phyloP scores from a whole-genome alignment of 805 yeast species.

The Kazachstania kunashirensis region DNA sequence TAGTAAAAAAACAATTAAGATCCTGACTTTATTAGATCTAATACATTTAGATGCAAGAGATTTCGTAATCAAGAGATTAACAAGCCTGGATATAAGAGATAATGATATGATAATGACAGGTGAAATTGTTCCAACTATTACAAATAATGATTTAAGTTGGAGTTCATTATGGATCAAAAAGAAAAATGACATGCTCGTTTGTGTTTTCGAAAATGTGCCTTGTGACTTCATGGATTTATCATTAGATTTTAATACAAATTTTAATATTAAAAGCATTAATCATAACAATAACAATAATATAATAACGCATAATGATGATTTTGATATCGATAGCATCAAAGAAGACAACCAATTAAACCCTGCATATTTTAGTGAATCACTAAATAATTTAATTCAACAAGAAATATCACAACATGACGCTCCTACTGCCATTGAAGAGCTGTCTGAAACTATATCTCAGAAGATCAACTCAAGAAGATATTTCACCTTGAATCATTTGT shows the following conservation, averaged over 20 bases:
- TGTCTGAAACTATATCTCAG: slow-evolving; percentile 31
- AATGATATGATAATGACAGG: slow-evolving; percentile 59
- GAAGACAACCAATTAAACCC: slow-evolving; percentile 5
- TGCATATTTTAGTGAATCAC: slow-evolving; percentile 16
- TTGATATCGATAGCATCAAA: slow-evolving; percentile 5
- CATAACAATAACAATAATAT: not conserved
- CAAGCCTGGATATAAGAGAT: slow-evolving; percentile 17
- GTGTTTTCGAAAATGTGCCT: slow-evolving; percentile 78
- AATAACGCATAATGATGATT: not conserved
- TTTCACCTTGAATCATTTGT: slow-evolving; percentile 44
- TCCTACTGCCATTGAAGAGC: slow-evolving; percentile 17
- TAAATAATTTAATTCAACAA: slow-evolving; percentile 14
- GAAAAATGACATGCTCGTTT: slow-evolving; percentile 55
- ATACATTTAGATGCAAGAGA: slow-evolving; percentile 65
- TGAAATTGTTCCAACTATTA: slow-evolving; percentile 66
- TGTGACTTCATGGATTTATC: slow-evolving; percentile 50
- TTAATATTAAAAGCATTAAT: slow-evolving; percentile 16
- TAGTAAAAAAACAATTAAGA: slow-evolving; percentile 48
- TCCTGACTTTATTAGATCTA: slow-evolving; percentile 60
- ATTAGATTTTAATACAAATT: slow-evolving; percentile 27
- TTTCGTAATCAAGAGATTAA: slow-evolving; percentile 50
- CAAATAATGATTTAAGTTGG: slow-evolving; percentile 6
- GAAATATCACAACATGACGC: slow-evolving; percentile 17
- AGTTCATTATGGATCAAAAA: slow-evolving; percentile 62
- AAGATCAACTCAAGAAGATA: slow-evolving; percentile 50